phyloP scores from a whole-genome alignment of 108 stramenopile species.

The Stephanodiscus minutulus region DNA sequence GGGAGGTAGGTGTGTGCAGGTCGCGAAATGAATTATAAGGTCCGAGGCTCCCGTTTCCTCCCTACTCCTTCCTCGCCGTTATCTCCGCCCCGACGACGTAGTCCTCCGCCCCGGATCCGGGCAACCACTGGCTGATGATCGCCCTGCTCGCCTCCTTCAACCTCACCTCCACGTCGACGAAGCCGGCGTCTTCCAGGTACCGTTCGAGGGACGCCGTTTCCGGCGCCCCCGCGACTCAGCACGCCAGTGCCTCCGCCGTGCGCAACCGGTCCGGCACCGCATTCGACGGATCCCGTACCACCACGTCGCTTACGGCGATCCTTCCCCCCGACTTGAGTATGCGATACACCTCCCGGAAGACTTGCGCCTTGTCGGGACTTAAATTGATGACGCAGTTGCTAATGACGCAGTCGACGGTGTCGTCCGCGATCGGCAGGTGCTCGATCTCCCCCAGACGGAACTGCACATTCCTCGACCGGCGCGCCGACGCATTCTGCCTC shows the following conservation, averaged over 20 bases:
- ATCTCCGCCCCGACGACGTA: conserved; percentile 53
- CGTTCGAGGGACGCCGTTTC: conserved; percentile 48
- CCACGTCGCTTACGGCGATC: conserved; percentile 75
- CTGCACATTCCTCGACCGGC: conserved; percentile 49
- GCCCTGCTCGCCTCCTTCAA: conserved; percentile 58
- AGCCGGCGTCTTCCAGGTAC: conserved; percentile 48
- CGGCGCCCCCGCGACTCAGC: conserved; percentile 66
- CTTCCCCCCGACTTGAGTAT: conserved; percentile 87
- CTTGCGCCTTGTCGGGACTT: conserved; percentile 79
- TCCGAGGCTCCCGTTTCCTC: no score
- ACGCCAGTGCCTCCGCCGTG: conserved; percentile 59
- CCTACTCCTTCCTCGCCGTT: conserved; percentile 27
- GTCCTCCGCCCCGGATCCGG: conserved; percentile 58
- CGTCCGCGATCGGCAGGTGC: conserved; percentile 75
- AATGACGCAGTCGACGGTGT: conserved; percentile 78
- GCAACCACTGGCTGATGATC: conserved; percentile 60
- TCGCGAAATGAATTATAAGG: no score
- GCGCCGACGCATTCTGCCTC: conserved; percentile 35
- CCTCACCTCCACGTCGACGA: conserved; percentile 40
- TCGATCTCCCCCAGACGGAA: conserved; percentile 92
- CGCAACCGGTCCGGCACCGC: conserved; percentile 36
- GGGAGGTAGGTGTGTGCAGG: no score
- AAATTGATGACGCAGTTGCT: conserved; percentile 93
- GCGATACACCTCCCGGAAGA: conserved; percentile 75
- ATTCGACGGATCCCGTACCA: conserved; percentile 38